A percentile compares a stretch with the other conserved stretches of the same genome.
phyloP scores from a whole-genome alignment of 495 filamentous ascomycete genomes.

The Penicillium turbatum region DNA sequence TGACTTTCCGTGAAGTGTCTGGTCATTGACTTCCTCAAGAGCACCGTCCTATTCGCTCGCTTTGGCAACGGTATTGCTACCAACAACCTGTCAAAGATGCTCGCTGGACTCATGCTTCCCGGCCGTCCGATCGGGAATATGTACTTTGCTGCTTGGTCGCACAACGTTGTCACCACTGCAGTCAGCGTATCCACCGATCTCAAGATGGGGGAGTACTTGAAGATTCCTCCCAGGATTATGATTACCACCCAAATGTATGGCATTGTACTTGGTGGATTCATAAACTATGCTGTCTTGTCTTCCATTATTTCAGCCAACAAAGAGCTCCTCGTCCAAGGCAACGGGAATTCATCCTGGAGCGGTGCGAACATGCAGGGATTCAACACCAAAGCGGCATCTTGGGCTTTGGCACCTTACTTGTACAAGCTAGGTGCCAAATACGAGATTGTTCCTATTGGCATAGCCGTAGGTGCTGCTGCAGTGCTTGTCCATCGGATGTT shows the following conservation, averaged over 20 bases:
- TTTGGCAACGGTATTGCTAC: constrained; percentile 37
- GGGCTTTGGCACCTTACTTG: constrained; percentile 41
- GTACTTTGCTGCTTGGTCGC: constrained; percentile 42
- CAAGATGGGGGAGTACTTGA: constrained; percentile 41
- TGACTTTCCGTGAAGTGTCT: not conserved
- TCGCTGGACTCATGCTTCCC: constrained; percentile 37
- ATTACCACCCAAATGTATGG: constrained; percentile 45
- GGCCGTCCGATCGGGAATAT: constrained; percentile 44
- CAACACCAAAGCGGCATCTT: constrained; percentile 41
- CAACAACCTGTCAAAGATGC: constrained; percentile 38
- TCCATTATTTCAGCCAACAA: constrained; percentile 36
- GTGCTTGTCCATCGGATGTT: constrained; percentile 41
- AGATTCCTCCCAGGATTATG: constrained; percentile 43
- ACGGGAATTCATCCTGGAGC: constrained; percentile 46
- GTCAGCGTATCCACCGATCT: constrained; percentile 35
- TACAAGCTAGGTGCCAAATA: constrained; percentile 39
- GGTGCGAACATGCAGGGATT: constrained; percentile 40
- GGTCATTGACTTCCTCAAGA: constrained; percentile 11
- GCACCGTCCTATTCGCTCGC: constrained; percentile 29
- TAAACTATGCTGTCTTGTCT: constrained; percentile 49
- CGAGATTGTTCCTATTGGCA: constrained; percentile 39
- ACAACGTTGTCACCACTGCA: constrained; percentile 29
- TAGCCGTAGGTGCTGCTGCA: constrained; percentile 38
- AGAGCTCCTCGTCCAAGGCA: constrained; percentile 30
- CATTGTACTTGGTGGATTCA: constrained; percentile 41